Conservation (phyloP, 805 yeast species). For the Yamadazyma insecticola region DNA sequence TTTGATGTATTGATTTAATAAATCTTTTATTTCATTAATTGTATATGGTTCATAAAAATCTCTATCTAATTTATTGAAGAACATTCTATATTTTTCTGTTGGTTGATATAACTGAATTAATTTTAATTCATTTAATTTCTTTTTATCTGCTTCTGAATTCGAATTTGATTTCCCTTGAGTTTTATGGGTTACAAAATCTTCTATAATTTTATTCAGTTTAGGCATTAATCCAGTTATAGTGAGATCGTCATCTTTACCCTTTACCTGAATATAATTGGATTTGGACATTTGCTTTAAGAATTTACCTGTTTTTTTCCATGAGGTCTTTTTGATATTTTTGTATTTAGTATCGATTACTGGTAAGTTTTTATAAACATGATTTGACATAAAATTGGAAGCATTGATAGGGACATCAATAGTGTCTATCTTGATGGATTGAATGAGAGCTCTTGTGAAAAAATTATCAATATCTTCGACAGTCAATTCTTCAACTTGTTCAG, state of each 20-base stretch:
- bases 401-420: constrained; percentile 59
- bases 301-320: constrained; percentile 87
- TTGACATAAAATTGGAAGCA: constrained; percentile 72
- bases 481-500: constrained; percentile 20
- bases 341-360: constrained; percentile 55
- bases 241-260: constrained; percentile 84
- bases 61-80: constrained; percentile 42
- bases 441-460: constrained; percentile 64
- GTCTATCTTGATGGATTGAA: constrained; percentile 61
- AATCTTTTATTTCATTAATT: constrained; percentile 47
- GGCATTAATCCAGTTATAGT: constrained; percentile 49
- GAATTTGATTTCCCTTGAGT: constrained; percentile 13
- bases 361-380: constrained; percentile 63
- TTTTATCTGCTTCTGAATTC: constrained; percentile 10
- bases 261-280: constrained; percentile 57
- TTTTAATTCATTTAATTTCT: constrained; percentile 21
- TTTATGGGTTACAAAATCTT: constrained; percentile 62
- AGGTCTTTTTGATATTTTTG: constrained; percentile 68
- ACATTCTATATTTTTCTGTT: constrained; percentile 39
- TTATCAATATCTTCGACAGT: constrained; percentile 66
- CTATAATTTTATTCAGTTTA: constrained; percentile 43
- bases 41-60: constrained; percentile 43
- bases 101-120: constrained; percentile 54
- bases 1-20: constrained; percentile 54
- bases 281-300: constrained; percentile 86